These are phyloP conservation scores for Phaeolepiota aurea DNA, from an alignment of 768 basidiomycete genomes.

Conservation along the genomic window DNA sequence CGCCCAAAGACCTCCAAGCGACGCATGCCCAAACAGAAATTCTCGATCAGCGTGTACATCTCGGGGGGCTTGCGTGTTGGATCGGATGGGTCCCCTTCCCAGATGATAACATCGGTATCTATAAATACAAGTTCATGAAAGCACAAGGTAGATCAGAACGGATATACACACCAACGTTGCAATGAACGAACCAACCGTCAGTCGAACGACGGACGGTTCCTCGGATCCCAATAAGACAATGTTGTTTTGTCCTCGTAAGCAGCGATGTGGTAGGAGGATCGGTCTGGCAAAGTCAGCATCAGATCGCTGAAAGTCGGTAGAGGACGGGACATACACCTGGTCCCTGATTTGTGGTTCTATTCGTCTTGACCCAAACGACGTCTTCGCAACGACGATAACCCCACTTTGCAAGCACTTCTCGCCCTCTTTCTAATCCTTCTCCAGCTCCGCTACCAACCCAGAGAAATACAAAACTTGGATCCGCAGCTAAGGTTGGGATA, in stretches of 20 bases:
- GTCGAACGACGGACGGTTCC: constrained; percentile 93
- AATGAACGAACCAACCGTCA: constrained; percentile 96
- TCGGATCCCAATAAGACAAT: constrained; percentile 94
- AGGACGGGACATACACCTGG: constrained; percentile 51
- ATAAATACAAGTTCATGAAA: background rate
- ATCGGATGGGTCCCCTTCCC: constrained; percentile 87
- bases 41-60: constrained; percentile 93
- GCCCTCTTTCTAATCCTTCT: constrained; percentile 84
- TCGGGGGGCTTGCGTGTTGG: constrained; percentile 89
- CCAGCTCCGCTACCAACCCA: constrained; percentile 93
- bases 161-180: constrained; percentile 78
- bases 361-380: constrained; percentile 98
- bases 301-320: constrained; percentile 5
- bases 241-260: constrained; percentile 87
- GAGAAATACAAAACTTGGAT: constrained; percentile 89
- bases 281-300: constrained; percentile 35
- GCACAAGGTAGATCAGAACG: constrained; percentile 1
- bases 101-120: constrained; percentile 96
- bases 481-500: constrained; percentile 73
- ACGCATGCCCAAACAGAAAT: constrained; percentile 91
- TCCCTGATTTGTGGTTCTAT: constrained; percentile 59
- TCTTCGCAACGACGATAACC: constrained; percentile 94
- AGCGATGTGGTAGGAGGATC: constrained; percentile 83
- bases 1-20: constrained; percentile 87
- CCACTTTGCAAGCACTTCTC: constrained; percentile 90